Evolutionary conservation across 2,329 filamentous ascomycete genomes (phyloP).

Genomic region (Penicillium nordicum): DNA sequence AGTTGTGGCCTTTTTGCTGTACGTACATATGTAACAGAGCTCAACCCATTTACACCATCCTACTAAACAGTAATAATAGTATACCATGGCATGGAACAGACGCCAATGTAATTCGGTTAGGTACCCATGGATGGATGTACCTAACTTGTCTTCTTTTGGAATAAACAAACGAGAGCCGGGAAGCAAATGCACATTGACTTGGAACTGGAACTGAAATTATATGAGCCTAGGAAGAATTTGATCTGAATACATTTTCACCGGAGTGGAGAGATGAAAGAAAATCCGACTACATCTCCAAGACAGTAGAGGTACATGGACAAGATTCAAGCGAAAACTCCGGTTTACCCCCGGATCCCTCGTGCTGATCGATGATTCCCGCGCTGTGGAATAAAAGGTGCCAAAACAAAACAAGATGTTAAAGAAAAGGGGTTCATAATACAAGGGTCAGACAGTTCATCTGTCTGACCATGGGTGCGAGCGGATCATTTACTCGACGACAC

Average conservation of each 20-base stretch:
- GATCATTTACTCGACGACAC: constrained; percentile 53
- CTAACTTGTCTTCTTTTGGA: background rate
- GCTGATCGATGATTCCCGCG: constrained; percentile 34
- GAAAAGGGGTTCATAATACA: constrained; percentile 35
- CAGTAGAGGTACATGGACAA: constrained; percentile 36
- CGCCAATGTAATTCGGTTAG: too few relatives aligned
- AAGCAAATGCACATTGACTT: background rate
- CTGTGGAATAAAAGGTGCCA: constrained; percentile 31
- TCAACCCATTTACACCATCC: too few relatives aligned
- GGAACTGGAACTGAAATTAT: constrained; percentile 7
- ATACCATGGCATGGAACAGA: too few relatives aligned
- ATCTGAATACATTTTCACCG: constrained; percentile 25
- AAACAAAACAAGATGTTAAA: constrained; percentile 28
- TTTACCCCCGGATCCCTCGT: constrained; percentile 29
- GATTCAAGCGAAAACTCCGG: constrained; percentile 36
- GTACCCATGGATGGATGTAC: too few relatives aligned
- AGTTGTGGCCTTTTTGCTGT: too few relatives aligned
- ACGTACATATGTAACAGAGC: too few relatives aligned
- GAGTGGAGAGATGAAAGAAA: constrained; percentile 30
- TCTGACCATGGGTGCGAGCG: constrained; percentile 7
- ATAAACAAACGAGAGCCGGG: background rate
- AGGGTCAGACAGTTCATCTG: constrained; percentile 18
- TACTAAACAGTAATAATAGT: too few relatives aligned
- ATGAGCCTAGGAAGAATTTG: constrained; percentile 5
- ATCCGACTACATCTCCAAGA: constrained; percentile 28